Conservation (phyloP, 1,284 basidiomycete genomes). For the Trametes hirsuta region DNA sequence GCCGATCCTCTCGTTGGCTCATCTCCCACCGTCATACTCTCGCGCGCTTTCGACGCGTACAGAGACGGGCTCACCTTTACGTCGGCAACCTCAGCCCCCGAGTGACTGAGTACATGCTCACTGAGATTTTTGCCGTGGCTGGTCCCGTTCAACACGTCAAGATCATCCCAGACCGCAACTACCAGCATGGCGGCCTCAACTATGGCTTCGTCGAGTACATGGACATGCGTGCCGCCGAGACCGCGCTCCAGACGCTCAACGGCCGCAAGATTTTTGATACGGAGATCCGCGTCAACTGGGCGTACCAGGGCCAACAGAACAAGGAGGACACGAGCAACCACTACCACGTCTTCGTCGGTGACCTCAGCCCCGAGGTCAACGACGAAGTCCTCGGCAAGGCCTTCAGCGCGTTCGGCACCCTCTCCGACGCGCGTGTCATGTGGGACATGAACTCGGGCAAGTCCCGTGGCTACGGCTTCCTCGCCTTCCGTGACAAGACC, state of each 20-base stretch:
- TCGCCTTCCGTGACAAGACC: conserved; percentile 93
- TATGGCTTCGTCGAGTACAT: conserved; percentile 99
- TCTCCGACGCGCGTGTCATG: conserved; percentile 98
- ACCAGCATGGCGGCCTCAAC: conserved; percentile 96
- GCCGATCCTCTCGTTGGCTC: conserved; percentile 1
- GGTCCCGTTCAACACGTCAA: conserved; percentile 96
- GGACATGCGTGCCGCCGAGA: conserved; percentile 97
- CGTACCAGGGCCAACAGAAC: conserved; percentile 94
- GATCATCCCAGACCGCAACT: conserved; percentile 98
- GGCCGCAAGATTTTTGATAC: conserved; percentile 98
- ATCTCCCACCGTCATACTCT: not conserved
- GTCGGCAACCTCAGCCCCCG: conserved; percentile 95
- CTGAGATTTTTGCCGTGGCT: conserved; percentile 94
- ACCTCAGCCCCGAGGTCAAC: conserved; percentile 97
- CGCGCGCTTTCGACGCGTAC: conserved; percentile 12
- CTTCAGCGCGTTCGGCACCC: conserved; percentile 91
- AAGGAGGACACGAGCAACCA: conserved; percentile 96
- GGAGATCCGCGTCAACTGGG: conserved; percentile 97
- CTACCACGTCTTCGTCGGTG: conserved; percentile 98
- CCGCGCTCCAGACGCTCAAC: conserved; percentile 94
- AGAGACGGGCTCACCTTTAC: conserved; percentile 93
- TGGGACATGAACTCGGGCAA: conserved; percentile 99
- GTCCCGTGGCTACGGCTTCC: conserved; percentile 92
- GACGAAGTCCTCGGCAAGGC: conserved; percentile 97
- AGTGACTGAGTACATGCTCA: conserved; percentile 94